Percentiles rank a stretch among this genome's conserved stretches.
phyloP scores from a whole-genome alignment of 2,329 filamentous ascomycete species.

The Claviceps paspali region DNA sequence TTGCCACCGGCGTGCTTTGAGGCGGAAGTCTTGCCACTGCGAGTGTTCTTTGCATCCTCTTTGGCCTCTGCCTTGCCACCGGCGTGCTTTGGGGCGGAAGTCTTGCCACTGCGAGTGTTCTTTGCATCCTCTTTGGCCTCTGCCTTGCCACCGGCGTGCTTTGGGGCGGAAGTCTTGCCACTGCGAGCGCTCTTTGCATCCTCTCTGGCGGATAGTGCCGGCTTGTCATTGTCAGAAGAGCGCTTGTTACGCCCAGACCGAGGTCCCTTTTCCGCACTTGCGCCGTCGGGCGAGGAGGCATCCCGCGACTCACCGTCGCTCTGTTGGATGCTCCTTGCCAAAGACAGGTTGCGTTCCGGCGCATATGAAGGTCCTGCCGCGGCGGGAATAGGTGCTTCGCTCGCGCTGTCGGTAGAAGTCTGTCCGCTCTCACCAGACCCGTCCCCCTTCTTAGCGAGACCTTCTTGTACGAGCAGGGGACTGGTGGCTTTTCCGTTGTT shows the following conservation, averaged over 20 bases:
- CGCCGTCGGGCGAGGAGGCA: not conserved
- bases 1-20: not conserved
- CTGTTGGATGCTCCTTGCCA: no score
- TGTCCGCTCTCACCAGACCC: not conserved
- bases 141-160: not conserved
- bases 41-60: not conserved
- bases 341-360: not conserved
- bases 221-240: not conserved
- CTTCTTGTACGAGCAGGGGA: not conserved
- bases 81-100: not conserved
- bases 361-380: not conserved
- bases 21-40: not conserved
- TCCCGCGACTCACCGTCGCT: not conserved
- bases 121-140: not conserved
- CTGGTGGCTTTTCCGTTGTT: not conserved
- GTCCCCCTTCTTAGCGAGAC: not conserved
- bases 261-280: not conserved
- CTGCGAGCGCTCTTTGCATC: not conserved
- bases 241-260: not conserved
- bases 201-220: not conserved
- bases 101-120: not conserved
- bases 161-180: not conserved
- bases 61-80: not conserved
- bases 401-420: not conserved
- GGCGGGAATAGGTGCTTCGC: not conserved